Base-by-base conservation (phyloP, 2,329 filamentous ascomycete species). In the Ophiostoma tasmaniense region DNA sequence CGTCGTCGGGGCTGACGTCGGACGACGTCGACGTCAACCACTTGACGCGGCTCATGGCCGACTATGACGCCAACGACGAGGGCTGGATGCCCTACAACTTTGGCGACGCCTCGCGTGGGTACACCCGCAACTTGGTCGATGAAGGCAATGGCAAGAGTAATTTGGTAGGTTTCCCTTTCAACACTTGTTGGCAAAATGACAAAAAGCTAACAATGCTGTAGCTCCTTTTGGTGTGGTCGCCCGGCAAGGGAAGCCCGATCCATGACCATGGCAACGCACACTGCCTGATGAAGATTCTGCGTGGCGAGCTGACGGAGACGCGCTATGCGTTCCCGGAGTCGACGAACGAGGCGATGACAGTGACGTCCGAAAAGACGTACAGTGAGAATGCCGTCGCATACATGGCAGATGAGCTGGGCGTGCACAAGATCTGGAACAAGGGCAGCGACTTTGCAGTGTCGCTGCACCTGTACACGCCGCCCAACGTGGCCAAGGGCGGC, bases 241-340 rank as follows among this genome's bases (percentile, higher is more conserved):
- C 93, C 0, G 90, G 90, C 67, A 92, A 92, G 79, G 86, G 86
- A 50, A 94, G 90, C 74, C 89, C 90, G 13, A 92, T 97, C 76
- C 93, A 97, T 76, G 93, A 97, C 77, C 90, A 92, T 78, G 89
- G 89, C 76, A 91, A 94, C 71, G 91, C 93, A 52, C 93, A 97
- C 77, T 97, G 93, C 79, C 82, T 97, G 74, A 97, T 97, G 92
- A 96, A 90, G 82, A 88, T 94, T 73, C 84, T 97, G 72, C 88
- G 87, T 73, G 93, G 93, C 64, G 85, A 83, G 71, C 81, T 97
- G 71, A 90, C 87, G 74, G 93, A 97, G 81, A 93, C 91, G 22
- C 85, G 91, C 70, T 97, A 92, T 78, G 84, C 85, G 67, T 93
- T 90, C 80, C 93, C 93, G 0, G 76, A 81, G 28, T 77, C 79